Base-by-base conservation (phyloP, 805 yeast genomes). In the Saccharomycodes ludwigii region DNA sequence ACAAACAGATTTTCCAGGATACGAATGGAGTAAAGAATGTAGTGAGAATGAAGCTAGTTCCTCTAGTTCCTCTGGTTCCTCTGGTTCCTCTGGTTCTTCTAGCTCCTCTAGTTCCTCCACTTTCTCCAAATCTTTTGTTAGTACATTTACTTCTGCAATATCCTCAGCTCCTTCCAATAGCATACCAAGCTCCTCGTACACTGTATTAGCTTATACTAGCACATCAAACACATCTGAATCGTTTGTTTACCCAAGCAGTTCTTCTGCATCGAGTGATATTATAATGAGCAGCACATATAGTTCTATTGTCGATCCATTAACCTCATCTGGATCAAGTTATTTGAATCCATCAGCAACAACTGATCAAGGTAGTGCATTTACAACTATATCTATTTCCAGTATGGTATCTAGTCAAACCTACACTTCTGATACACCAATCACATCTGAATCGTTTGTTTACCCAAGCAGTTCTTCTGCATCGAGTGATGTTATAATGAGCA, bases 1-100 rank as follows among this genome's bases (percentile, higher is more conserved):
- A 9, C 43, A 42, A 30, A 40, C 46, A 6, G 38, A 39, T 31
- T 35, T 46, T 26, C 42, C 48, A 9, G 45, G 44, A 6, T 44
- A 21, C 24, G 35, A 30, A 29, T 44, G 47, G 48, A 32, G 14
- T 27, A 22, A 27, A 18, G n/a, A 21, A 17, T 26, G 29, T 15
- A 30, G 20, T 11, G 19, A 24, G 12, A 9, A 15, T 16, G 18
- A 18, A 17, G 27, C 31, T 18, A 11, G 14, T 24, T 24, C 27
- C 8, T 9, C 10, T 16, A 17, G 13, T 3, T 17, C 29, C 11
- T 29, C 42, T 5, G 21, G 36, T 14, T 20, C 24, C 21, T 21
- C 29, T 5, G 17, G 29, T 12, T 17, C 35, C 5, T 25, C 13
- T 20, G 21, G 31, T 19, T 15, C 34, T 10, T 26, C 34, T 8